Evolutionary conservation across 306 rosid species (phyloP).

Genomic region (Dalbergia cultrata): DNA sequence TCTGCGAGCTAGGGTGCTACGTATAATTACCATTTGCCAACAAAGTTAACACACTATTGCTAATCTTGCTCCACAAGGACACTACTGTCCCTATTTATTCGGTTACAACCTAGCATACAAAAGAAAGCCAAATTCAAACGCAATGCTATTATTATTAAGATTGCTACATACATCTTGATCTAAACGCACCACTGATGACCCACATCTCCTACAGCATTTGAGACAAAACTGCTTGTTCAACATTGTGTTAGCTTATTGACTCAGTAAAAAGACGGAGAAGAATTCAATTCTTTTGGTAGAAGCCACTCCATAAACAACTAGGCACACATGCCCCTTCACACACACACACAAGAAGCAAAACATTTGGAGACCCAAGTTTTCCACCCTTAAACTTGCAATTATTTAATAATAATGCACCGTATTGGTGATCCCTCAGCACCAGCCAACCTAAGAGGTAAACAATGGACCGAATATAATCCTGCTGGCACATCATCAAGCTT

Average conservation of each 20-base stretch:
- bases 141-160: conserved; percentile 23
- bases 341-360: neutral
- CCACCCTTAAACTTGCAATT: conserved; percentile 25
- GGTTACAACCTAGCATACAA: conserved; percentile 12
- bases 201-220: neutral
- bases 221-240: conserved; percentile 37
- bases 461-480: conserved; percentile 78
- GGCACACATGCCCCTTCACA: conserved; percentile 22
- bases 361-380: conserved; percentile 8
- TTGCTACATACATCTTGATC: conserved; percentile 32
- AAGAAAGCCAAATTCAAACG: conserved; percentile 16
- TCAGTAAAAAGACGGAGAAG: neutral
- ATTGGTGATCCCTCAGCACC: conserved; percentile 97
- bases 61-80: conserved; percentile 31
- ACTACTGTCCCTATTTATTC: conserved; percentile 28
- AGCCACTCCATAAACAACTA: neutral
- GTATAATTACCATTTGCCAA: neutral
- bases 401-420: conserved; percentile 85
- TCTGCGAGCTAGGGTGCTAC: neutral
- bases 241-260: conserved; percentile 8
- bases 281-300: conserved; percentile 2
- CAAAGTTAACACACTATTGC: conserved; percentile 8
- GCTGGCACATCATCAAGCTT: conserved; percentile 79
- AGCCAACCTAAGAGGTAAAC: conserved; percentile 86
- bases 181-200: conserved; percentile 31